These are phyloP conservation scores for Hypomyces perniciosus DNA, from an alignment of 2,329 filamentous ascomycete species.

Conservation along the genomic window DNA sequence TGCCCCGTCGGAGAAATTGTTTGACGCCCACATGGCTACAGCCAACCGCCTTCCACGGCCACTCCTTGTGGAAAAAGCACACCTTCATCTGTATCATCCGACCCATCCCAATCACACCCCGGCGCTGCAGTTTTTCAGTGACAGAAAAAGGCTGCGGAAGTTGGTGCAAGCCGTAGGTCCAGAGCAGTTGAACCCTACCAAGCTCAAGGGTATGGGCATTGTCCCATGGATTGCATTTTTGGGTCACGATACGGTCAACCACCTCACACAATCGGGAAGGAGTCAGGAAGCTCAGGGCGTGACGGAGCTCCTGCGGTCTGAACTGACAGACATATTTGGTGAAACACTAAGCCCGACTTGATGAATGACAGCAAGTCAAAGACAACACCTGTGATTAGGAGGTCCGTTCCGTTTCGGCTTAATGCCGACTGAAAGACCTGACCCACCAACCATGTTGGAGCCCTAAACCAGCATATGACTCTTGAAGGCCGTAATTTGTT, in stretches of 20 bases:
- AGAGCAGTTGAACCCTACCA: constrained; percentile 23
- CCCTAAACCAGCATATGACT: no score
- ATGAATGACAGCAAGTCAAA: neutral
- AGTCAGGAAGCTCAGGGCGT: constrained; percentile 36
- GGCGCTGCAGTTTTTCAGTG: constrained; percentile 42
- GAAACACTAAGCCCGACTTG: constrained; percentile 19
- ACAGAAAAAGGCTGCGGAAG: constrained; percentile 25
- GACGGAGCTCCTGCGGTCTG: constrained; percentile 31
- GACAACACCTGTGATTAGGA: neutral
- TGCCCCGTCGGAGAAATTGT: constrained; percentile 41
- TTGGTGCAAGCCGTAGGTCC: constrained; percentile 21
- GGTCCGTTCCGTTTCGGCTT: neutral
- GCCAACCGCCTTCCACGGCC: constrained; percentile 34
- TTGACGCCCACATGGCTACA: constrained; percentile 47
- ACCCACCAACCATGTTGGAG: no score
- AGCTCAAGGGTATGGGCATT: constrained; percentile 26
- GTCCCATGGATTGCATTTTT: constrained; percentile 35
- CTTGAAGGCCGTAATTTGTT: no score
- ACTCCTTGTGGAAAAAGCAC: constrained; percentile 42
- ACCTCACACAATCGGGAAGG: constrained; percentile 36
- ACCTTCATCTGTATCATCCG: constrained; percentile 51
- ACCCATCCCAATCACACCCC: constrained; percentile 40
- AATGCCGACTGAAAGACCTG: no score
- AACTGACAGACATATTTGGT: constrained; percentile 27
- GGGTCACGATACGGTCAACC: constrained; percentile 42